phyloP scores from a whole-genome alignment of 768 basidiomycete species.

The Pleurotus cornucopiae region DNA sequence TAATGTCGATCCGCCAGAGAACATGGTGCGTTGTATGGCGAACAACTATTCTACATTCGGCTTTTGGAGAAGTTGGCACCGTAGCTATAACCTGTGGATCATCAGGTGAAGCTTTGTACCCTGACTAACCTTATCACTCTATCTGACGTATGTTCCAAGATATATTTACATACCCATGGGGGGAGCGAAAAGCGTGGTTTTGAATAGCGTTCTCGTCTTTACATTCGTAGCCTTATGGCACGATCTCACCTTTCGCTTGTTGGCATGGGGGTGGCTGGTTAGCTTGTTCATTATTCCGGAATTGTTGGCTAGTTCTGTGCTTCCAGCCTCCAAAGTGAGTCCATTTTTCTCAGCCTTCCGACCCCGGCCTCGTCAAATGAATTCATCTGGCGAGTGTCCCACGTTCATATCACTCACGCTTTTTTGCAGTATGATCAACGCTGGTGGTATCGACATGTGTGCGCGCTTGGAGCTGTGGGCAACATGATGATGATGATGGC shows the following conservation, averaged over 20 bases:
- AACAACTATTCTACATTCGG: constrained; percentile 93
- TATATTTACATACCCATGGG: constrained; percentile 96
- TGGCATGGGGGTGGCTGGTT: constrained; percentile 97
- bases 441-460: constrained; percentile 84
- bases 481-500: constrained; percentile 88
- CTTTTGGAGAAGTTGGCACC: constrained; percentile 97
- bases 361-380: constrained; percentile 6
- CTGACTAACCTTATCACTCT: background rate
- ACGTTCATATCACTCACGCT: constrained; percentile 1
- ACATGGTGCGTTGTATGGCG: constrained; percentile 98
- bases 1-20: constrained; percentile 92
- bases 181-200: constrained; percentile 47
- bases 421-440: constrained; percentile 53
- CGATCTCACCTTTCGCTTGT: constrained; percentile 79
- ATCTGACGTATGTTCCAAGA: constrained; percentile 31
- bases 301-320: constrained; percentile 50
- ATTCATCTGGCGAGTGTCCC: background rate
- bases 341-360: constrained; percentile 1
- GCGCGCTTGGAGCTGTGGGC: constrained; percentile 75
- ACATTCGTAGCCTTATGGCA: constrained; percentile 99
- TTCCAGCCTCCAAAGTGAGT: constrained; percentile 65
- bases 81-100: constrained; percentile 95
- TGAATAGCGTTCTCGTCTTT: constrained; percentile 79
- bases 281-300: constrained; percentile 90
- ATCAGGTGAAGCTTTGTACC: constrained; percentile 52